phyloP scores from a whole-genome alignment of 164 flowering plant genomes.

The Magnolia changhungtana region DNA sequence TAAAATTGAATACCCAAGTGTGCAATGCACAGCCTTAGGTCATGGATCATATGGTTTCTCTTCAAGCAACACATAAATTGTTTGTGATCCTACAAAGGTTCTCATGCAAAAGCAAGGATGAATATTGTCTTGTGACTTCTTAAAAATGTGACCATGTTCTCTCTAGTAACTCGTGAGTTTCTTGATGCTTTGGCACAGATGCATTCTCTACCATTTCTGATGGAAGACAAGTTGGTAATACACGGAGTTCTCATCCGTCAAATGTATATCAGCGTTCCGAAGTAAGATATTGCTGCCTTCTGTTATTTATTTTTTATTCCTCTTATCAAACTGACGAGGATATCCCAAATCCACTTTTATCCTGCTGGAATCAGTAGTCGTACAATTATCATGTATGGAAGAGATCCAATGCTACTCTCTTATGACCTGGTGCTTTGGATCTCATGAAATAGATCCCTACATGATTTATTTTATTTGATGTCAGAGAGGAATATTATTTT shows the following conservation, averaged over 20 bases:
- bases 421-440: background rate
- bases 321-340: background rate
- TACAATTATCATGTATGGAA: too few species aligned
- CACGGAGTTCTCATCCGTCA: conserved; percentile 10
- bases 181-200: background rate
- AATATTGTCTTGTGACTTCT: too few species aligned
- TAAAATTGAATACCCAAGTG: background rate
- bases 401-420: background rate
- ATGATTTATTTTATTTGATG: background rate
- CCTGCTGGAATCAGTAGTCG: background rate
- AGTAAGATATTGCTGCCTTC: conserved; percentile 24
- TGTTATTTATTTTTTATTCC: background rate
- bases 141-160: background rate
- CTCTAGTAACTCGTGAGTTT: background rate
- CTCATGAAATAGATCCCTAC: background rate
- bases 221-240: conserved; percentile 21
- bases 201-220: conserved; percentile 25
- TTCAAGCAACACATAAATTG: too few species aligned
- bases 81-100: background rate
- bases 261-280: conserved; percentile 29
- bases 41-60: background rate
- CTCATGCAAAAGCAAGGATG: background rate
- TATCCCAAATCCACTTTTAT: background rate
- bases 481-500: background rate
- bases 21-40: background rate